Base-by-base conservation (phyloP, 2,329 filamentous ascomycete genomes). In the Paraphaeosphaeria minitans region DNA sequence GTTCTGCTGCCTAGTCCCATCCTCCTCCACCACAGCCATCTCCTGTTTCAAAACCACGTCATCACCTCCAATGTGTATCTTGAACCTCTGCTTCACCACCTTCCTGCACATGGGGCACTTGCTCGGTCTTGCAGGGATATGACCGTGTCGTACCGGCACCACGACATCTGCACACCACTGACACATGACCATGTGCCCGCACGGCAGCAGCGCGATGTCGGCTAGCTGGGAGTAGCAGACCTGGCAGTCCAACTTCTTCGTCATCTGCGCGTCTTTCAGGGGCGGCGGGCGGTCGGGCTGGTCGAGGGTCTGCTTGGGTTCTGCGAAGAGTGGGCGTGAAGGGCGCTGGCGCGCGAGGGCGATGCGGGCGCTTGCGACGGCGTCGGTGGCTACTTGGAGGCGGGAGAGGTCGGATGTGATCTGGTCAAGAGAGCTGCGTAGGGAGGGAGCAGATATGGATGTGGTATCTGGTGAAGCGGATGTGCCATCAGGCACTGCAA, bases 171-270 rank as follows among this genome's bases (percentile, higher is more conserved):
- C 82, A 62, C 83, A 85, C 82, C 82, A 85, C 41, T 78, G 73
- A 65, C 83, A 85, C 76, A 85, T 81, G 35, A 82, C 77, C 60
- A 84, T 76, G 67, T 85, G 83, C 0, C 83, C 83, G 59, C 83
- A 86, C 0, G 83, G 83, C 37, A 85, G 64, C 19, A 83, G 72
- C 2, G 81, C 83, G 7, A 81, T 80, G 59, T 85, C 81, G 0
- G 84, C 81, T 2, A 81, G 50, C 65, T 85, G 83, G 10, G 76
- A 76, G 64, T 83, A 83, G 66, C 83, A 86, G 19, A 84, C 77
- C 59, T 82, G 80, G 62, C 83, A 86, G 43, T 82, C 78, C 29
- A 86, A 68, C 33, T 78, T 80, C 41, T 82, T 72, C 5, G 72
- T 82, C 79, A 85, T 77, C 46, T 84, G 79, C 39, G 78, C 78